phyloP scores from a whole-genome alignment of 1,284 basidiomycete genomes.

The Boletus albobrunnescens region DNA sequence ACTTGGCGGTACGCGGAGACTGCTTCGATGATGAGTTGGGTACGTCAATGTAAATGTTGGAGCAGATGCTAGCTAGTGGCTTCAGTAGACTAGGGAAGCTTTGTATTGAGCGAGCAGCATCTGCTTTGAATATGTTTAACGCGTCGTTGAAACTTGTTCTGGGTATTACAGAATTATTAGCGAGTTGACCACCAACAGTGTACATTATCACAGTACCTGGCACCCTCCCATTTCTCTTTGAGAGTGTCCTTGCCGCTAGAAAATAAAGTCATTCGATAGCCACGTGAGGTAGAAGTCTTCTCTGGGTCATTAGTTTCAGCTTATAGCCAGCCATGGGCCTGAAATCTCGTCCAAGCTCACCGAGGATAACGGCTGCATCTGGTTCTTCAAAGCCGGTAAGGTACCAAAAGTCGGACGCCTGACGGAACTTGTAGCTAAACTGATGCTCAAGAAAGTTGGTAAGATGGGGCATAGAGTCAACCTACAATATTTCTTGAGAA shows the following conservation, averaged over 20 bases:
- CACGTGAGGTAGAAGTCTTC: conserved; percentile 62
- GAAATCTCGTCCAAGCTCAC: conserved; percentile 38
- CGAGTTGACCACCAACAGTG: background rate
- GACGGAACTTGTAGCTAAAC: conserved; percentile 89
- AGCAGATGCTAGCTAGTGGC: conserved; percentile 36
- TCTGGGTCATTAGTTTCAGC: conserved; percentile 37
- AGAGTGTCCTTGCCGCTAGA: conserved; percentile 72
- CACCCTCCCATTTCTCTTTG: conserved; percentile 92
- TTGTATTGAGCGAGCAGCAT: conserved; percentile 62
- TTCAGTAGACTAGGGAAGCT: conserved; percentile 52
- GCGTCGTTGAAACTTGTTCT: conserved; percentile 63
- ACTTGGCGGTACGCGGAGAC: conserved; percentile 39
- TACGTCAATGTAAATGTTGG: conserved; percentile 42
- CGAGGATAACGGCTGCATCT: conserved; percentile 81
- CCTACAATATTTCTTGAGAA: conserved; percentile 46
- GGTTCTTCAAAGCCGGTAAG: conserved; percentile 94
- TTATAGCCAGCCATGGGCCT: background rate
- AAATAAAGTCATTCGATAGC: conserved; percentile 89
- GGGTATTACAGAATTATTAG: conserved; percentile 6
- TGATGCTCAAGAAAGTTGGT: conserved; percentile 9
- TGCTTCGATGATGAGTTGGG: conserved; percentile 28
- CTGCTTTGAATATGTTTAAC: conserved; percentile 66
- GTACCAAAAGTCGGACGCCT: conserved; percentile 92
- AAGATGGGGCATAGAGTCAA: conserved; percentile 4
- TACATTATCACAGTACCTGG: conserved; percentile 42